Evolutionary conservation across 805 yeast species (phyloP).

Genomic region (Pachysolen tannophilus): DNA sequence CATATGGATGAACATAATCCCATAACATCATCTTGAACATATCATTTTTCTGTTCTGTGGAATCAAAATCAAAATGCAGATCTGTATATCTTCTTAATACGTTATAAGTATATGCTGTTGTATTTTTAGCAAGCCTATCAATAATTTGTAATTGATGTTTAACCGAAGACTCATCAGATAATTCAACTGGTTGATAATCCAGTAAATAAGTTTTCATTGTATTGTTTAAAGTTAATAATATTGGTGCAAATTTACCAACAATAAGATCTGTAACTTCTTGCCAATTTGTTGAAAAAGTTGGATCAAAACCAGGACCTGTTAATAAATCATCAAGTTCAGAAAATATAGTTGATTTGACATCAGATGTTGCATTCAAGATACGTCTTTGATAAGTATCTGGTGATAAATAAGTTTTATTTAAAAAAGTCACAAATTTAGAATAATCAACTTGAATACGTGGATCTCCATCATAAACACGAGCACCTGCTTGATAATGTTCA

Average conservation of each 20-base stretch:
- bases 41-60: slow-evolving; percentile 11
- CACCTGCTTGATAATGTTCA: slow-evolving; percentile 41
- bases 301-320: slow-evolving; percentile 25
- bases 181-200: slow-evolving; percentile 1
- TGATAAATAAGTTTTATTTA: slow-evolving; percentile 39
- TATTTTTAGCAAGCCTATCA: slow-evolving; percentile 19
- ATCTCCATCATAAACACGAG: slow-evolving; percentile 39
- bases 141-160: background rate
- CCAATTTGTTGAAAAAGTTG: slow-evolving; percentile 45
- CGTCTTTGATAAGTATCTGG: slow-evolving; percentile 39
- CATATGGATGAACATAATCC: slow-evolving; percentile 39
- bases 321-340: slow-evolving; percentile 22
- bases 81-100: slow-evolving; percentile 37
- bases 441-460: slow-evolving; percentile 41
- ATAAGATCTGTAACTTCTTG: slow-evolving; percentile 39
- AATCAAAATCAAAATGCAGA: slow-evolving; percentile 11
- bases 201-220: slow-evolving; percentile 19
- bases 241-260: slow-evolving; percentile 46
- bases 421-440: slow-evolving; percentile 42
- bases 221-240: slow-evolving; percentile 31
- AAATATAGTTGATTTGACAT: slow-evolving; percentile 26
- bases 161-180: slow-evolving; percentile 1
- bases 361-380: slow-evolving; percentile 27
- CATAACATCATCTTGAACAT: slow-evolving; percentile 30
- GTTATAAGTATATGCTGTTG: slow-evolving; percentile 33